These are phyloP conservation scores for Ceriops decandra DNA, from an alignment of 345 rosid genomes.

Conservation along the genomic window DNA sequence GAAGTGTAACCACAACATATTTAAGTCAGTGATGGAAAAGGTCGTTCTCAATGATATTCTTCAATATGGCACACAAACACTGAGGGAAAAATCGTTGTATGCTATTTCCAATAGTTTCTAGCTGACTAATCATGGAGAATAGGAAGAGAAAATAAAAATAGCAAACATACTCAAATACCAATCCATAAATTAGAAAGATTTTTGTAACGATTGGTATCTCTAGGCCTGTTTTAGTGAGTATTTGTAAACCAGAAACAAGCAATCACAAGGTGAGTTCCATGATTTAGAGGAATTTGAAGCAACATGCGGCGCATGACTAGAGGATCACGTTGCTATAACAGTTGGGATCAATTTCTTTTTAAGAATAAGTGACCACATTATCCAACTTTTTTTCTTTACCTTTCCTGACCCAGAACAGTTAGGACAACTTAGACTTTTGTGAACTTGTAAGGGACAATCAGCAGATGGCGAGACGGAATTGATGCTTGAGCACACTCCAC, in stretches of 20 bases:
- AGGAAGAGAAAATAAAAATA: background rate
- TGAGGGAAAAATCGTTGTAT: background rate
- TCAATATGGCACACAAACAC: background rate
- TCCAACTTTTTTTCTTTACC: conserved; percentile 33
- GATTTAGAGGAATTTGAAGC: background rate
- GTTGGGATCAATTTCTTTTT: background rate
- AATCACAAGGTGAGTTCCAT: background rate
- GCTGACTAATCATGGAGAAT: background rate
- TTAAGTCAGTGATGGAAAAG: too few species aligned
- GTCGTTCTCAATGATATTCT: too few species aligned
- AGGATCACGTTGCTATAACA: background rate
- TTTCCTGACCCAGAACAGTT: conserved; percentile 95
- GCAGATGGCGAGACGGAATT: conserved; percentile 53
- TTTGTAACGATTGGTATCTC: background rate
- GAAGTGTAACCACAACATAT: too few species aligned
- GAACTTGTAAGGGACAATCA: conserved; percentile 46
- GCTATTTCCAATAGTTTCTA: too few species aligned
- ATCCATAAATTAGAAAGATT: too few species aligned
- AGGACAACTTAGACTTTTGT: conserved; percentile 60
- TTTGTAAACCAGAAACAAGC: background rate
- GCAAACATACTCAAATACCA: background rate
- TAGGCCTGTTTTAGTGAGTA: background rate
- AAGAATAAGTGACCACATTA: background rate
- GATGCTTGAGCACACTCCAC: conserved; percentile 62
- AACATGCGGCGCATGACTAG: background rate